Evolutionary conservation across 108 stramenopile species (phyloP).

Genomic region (Skeletonema marinoi): DNA sequence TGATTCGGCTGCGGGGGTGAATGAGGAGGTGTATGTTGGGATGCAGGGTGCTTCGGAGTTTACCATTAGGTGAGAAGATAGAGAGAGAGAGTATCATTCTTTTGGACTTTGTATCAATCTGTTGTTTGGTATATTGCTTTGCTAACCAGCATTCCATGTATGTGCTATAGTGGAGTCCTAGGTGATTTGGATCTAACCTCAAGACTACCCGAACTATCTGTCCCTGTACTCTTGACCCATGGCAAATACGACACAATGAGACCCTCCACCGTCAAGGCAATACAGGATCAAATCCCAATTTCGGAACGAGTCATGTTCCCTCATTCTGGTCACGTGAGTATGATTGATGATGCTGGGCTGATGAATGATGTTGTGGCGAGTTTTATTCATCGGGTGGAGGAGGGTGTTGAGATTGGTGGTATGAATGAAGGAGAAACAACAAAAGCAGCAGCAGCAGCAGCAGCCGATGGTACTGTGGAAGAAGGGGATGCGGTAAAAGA

Average conservation of each 20-base stretch:
- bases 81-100: not conserved
- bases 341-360: constrained; percentile 55
- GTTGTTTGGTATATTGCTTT: too few relatives aligned
- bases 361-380: constrained; percentile 51
- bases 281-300: constrained; percentile 21
- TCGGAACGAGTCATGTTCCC: constrained; percentile 30
- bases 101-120: too few relatives aligned
- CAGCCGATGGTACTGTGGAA: too few relatives aligned
- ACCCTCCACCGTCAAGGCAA: constrained; percentile 49
- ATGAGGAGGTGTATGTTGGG: constrained; percentile 48
- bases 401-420: not conserved
- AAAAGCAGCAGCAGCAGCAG: too few relatives aligned
- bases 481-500: not conserved
- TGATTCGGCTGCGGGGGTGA: constrained; percentile 4
- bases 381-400: constrained; percentile 37
- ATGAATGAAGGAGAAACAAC: not conserved
- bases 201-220: constrained; percentile 29
- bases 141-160: not conserved
- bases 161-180: constrained; percentile 18
- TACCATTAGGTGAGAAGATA: constrained; percentile 8
- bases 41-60: constrained; percentile 57
- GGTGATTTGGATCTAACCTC: constrained; percentile 36
- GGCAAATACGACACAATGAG: constrained; percentile 57
- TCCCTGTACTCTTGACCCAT: constrained; percentile 51
- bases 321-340: constrained; percentile 54